Evolutionary conservation across 2,329 filamentous ascomycete species (phyloP).

Genomic region (Neonectria neomacrospora): DNA sequence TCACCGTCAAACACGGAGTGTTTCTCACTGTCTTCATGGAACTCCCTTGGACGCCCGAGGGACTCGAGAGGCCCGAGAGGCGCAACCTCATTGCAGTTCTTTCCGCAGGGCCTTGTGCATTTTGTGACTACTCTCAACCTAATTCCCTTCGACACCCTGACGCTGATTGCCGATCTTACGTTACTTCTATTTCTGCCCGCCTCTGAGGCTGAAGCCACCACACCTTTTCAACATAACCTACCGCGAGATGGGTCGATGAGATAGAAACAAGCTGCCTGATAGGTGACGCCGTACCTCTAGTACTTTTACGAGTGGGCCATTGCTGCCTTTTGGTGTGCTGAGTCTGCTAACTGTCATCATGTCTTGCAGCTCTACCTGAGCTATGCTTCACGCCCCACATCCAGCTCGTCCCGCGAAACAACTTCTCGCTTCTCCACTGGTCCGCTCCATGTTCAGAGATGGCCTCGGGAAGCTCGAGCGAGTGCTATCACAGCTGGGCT

Average conservation of each 20-base stretch:
- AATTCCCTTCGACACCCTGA: conserved; percentile 10
- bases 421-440: not conserved
- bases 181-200: conserved; percentile 12
- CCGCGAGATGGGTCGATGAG: conserved; percentile 16
- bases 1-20: not conserved
- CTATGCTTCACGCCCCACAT: conserved; percentile 19
- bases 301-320: conserved; percentile 9
- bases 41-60: conserved; percentile 7
- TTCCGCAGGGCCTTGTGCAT: not conserved
- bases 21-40: not conserved
- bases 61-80: conserved; percentile 1
- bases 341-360: conserved; percentile 23
- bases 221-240: conserved; percentile 4
- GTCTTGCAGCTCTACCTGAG: conserved; percentile 27
- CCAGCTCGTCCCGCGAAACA: conserved; percentile 4
- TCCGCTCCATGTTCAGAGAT: not conserved
- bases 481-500: conserved; percentile 1
- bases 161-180: conserved; percentile 5
- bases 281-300: conserved; percentile 7
- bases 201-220: conserved; percentile 22
- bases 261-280: conserved; percentile 18
- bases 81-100: not conserved
- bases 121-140: not conserved
- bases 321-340: conserved; percentile 14
- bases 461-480: conserved; percentile 6